Percentiles rank a stretch among this genome's conserved stretches.
phyloP scores from a whole-genome alignment of 2,329 filamentous ascomycete genomes.

The Biscogniauxia sp. region DNA sequence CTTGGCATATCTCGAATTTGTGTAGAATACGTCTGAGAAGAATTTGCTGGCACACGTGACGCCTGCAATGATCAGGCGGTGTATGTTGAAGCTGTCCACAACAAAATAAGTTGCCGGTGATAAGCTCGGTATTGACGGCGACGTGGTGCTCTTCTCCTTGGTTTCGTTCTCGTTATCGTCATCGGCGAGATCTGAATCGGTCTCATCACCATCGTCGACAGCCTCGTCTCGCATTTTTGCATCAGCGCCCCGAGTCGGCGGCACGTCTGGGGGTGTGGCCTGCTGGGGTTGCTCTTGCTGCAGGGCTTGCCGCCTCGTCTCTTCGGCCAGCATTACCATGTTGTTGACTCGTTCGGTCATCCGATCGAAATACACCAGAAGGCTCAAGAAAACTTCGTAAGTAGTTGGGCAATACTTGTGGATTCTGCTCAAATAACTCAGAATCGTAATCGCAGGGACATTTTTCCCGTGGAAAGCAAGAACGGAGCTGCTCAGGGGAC shows the following conservation, averaged over 20 bases:
- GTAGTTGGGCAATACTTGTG: slow-evolving; percentile 99
- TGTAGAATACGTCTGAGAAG: slow-evolving; percentile 98
- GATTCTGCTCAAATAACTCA: slow-evolving; percentile 92
- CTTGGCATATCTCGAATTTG: slow-evolving; percentile 98
- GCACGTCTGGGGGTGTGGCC: slow-evolving; percentile 6
- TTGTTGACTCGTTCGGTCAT: slow-evolving; percentile 97
- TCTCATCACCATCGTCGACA: slow-evolving; percentile 41
- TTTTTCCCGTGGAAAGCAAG: slow-evolving; percentile 98
- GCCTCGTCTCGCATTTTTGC: slow-evolving; percentile 36
- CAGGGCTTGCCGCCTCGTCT: slow-evolving; percentile 42
- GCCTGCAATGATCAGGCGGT: slow-evolving; percentile 91
- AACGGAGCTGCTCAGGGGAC: slow-evolving; percentile 62
- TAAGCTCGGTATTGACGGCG: slow-evolving; percentile 17
- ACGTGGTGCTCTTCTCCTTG: slow-evolving; percentile 27
- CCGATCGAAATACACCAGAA: slow-evolving; percentile 96
- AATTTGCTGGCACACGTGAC: slow-evolving; percentile 99
- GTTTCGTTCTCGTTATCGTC: slow-evolving; percentile 42
- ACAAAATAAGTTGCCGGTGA: slow-evolving; percentile 69
- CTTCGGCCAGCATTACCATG: slow-evolving; percentile 66
- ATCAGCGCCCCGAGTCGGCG: slow-evolving; percentile 24
- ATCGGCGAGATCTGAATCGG: slow-evolving; percentile 51
- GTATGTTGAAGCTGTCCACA: slow-evolving; percentile 98
- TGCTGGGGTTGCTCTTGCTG: slow-evolving; percentile 29
- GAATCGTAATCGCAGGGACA: slow-evolving; percentile 91
- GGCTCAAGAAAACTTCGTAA: slow-evolving; percentile 93